Evolutionary conservation across 306 rosid species (phyloP), one percentile per base, ranked within the genome.

Genomic region (Castanea sativa): DNA sequence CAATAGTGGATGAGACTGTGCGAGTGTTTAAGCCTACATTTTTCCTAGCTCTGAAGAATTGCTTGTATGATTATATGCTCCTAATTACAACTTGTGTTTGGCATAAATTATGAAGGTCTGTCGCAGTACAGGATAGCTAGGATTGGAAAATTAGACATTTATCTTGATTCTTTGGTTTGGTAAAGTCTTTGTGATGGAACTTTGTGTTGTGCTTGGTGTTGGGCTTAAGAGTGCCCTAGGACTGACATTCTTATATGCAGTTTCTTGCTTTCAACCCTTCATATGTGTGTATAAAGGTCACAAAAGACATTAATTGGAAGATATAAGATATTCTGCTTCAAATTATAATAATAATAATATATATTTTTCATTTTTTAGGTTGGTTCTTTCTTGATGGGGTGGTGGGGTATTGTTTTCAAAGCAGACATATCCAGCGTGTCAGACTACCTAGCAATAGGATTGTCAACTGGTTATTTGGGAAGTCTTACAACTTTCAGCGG

Each of bases 401-500:
- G 99, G 99, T 92, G 86, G 73, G 99, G 99, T 74, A 86, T 92
- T 69, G 95, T 85, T 63, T 92, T 92, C 88, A 94, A 94, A 84
- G 85, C 68, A 69, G 91, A 92, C 81, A 91, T 94, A 76, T 80
- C 89, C 45, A 45, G 55, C 1, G 75, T 91, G 57, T 92, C 97
- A 53, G 92, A 94, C 78, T 88, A 88, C 89, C 83, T 92, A 30
- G 90, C 92, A 27, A 88, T 94, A 73, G 97, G 91, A 73, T 67
- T 92, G 64, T 71, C 94, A 12, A 94, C 97, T 10, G 99, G 99
- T 80, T 94, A 87, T 85, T 80, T 92, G 70, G 97, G 97, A 71
- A 94, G 97, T 89, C 95, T 92, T 43, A 94, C 99, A 74, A 94
- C 99, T 10, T 91, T 94, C 86, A 94, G 94, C 19, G 92, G 97